phyloP scores from a whole-genome alignment of 2,329 filamentous ascomycete genomes.

The Microcyclospora pomicola region DNA sequence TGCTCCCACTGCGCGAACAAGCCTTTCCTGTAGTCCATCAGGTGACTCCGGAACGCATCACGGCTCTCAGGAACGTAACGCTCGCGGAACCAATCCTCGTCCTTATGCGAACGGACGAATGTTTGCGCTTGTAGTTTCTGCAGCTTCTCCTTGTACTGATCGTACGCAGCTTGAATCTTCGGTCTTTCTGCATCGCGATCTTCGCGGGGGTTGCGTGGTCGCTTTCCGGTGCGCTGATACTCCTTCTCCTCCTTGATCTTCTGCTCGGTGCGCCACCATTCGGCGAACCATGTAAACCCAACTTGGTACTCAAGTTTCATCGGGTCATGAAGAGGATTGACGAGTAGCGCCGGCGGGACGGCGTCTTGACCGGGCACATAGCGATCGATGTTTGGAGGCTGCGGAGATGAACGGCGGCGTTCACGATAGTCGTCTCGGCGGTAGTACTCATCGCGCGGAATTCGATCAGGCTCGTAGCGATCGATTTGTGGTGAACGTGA shows the following conservation, averaged over 20 bases:
- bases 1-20: conserved; percentile 79
- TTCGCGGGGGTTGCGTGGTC: conserved; percentile 53
- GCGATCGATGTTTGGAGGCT: conserved; percentile 60
- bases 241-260: conserved; percentile 73
- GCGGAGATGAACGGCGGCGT: conserved; percentile 44
- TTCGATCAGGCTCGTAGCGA: conserved; percentile 59
- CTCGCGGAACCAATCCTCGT: conserved; percentile 96
- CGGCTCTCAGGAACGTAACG: conserved; percentile 77
- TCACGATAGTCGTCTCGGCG: conserved; percentile 52
- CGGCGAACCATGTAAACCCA: conserved; percentile 72
- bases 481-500: conserved; percentile 63
- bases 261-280: conserved; percentile 76
- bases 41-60: conserved; percentile 56
- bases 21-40: conserved; percentile 66
- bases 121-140: conserved; percentile 50
- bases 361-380: conserved; percentile 65
- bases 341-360: conserved; percentile 28
- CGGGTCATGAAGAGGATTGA: conserved; percentile 60
- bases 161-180: conserved; percentile 58
- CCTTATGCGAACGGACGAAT: conserved; percentile 86
- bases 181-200: conserved; percentile 67
- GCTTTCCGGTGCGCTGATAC: conserved; percentile 51
- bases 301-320: conserved; percentile 64
- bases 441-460: conserved; percentile 52
- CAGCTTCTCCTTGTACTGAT: conserved; percentile 51